A percentile compares a stretch with the other conserved stretches of the same genome.
Conservation (phyloP, 179 eudicot species). For the Actinidia arguta region DNA sequence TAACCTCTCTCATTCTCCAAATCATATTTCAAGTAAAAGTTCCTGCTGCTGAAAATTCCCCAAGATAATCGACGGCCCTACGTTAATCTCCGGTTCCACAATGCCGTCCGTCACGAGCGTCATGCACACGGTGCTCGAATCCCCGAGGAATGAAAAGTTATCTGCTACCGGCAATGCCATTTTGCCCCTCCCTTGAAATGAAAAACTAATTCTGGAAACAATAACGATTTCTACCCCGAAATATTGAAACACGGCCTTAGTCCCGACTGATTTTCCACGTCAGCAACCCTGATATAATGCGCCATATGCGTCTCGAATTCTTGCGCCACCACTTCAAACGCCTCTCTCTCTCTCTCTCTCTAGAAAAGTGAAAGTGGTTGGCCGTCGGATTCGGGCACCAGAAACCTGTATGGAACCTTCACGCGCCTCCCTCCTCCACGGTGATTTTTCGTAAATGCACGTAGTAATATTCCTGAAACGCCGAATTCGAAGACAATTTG, state of each 20-base stretch:
- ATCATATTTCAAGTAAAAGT: conserved; percentile 70
- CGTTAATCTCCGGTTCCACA: conserved; percentile 9
- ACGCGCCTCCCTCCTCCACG: conserved; percentile 62
- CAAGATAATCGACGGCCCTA: conserved; percentile 64
- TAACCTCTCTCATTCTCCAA: conserved; percentile 55
- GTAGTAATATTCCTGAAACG: conserved; percentile 63
- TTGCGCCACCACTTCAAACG: conserved; percentile 44
- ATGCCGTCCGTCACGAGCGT: conserved; percentile 44
- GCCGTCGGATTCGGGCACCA: conserved; percentile 45
- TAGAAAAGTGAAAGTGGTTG: conserved; percentile 66
- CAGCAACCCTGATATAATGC: conserved; percentile 43
- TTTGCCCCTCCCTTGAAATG: conserved; percentile 65
- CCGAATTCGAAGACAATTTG: conserved; percentile 21
- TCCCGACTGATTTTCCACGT: conserved; percentile 47
- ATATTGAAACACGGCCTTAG: conserved; percentile 58
- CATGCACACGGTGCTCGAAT: conserved; percentile 47
- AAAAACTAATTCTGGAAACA: conserved; percentile 50
- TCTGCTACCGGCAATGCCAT: conserved; percentile 55
- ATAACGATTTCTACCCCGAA: conserved; percentile 18
- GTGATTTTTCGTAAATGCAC: conserved; percentile 49
- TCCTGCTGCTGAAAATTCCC: conserved; percentile 81
- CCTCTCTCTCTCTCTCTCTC: too few relatives aligned
- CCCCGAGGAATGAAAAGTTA: conserved; percentile 47
- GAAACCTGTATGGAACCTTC: conserved; percentile 44
- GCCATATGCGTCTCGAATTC: conserved; percentile 62